Conservation (phyloP, 768 basidiomycete genomes). For the Phylloporus scabripes region DNA sequence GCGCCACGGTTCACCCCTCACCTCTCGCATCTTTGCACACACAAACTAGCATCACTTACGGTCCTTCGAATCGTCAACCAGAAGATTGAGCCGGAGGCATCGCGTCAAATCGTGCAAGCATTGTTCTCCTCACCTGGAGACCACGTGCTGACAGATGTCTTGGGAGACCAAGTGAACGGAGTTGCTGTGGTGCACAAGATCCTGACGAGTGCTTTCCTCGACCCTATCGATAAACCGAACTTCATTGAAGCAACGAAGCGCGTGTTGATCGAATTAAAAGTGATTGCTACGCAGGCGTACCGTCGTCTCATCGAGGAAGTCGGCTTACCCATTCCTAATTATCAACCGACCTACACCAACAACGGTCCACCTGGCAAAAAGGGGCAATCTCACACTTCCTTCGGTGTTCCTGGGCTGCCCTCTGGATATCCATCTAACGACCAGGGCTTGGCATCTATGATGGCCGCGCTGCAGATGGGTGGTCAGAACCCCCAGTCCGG, state of each 20-base stretch:
- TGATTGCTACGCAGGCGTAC: conserved; percentile 92
- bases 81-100: conserved; percentile 87
- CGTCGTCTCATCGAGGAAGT: conserved; percentile 92
- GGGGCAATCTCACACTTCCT: conserved; percentile 46
- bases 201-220: conserved; percentile 79
- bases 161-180: conserved; percentile 95
- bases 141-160: conserved; percentile 87
- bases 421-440: conserved; percentile 78
- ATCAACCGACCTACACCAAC: conserved; percentile 69
- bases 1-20: conserved; percentile 97
- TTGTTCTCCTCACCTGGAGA: conserved; percentile 88
- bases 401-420: conserved; percentile 69
- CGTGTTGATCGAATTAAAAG: conserved; percentile 86
- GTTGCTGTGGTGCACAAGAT: conserved; percentile 92
- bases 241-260: conserved; percentile 86
- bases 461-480: conserved; percentile 89
- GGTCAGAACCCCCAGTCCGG: conserved; percentile 81
- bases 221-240: conserved; percentile 56
- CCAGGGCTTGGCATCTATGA: conserved; percentile 86
- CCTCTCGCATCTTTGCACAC: conserved; percentile 93
- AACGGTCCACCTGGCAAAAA: conserved; percentile 61
- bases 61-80: conserved; percentile 96
- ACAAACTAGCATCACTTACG: conserved; percentile 93
- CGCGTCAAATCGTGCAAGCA: conserved; percentile 79
- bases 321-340: conserved; percentile 83